Base-by-base conservation (phyloP, 441 rosid genomes). In the Populus hybrid region DNA sequence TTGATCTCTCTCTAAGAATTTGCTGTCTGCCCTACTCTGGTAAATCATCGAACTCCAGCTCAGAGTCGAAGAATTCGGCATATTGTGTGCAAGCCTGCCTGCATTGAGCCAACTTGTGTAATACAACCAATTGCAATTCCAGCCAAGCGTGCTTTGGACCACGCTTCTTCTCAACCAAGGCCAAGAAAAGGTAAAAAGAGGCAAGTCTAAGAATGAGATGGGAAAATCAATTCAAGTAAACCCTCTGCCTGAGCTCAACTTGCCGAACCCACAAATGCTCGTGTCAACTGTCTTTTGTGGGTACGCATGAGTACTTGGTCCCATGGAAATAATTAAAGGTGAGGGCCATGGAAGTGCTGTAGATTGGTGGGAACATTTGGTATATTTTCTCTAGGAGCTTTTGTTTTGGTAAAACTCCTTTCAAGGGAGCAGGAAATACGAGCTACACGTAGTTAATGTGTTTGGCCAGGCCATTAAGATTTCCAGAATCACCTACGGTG, bases 301-400 rank as follows among this genome's bases (percentile, higher is more conserved):
- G 96, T 3, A 91, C 97, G n/a, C 95, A 92, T 32, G 97, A 92
- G 80, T 92, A 90, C 89, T 86, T 93, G 74, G 97, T 95, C 7
- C 97, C 97, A n/a, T n/a, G 7, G 97, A 93, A 80, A 93, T 93
- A 69, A 86, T 93, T 46, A 93, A 90, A 84, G 98, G 98, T 16
- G 96, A 93, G 84, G 98, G 98, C 6, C 98, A 93, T 12, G 98
- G 98, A 70, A 93, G 98, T 70, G 96, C 94, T 6, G 96, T 93
- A 40, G 98, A 91, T 79, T 93, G 98, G 96, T 93, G 98, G 98
- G n/a, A n/a, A 90, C 94, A 0, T 89, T 91, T 7, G 98, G 98
- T 79, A 86, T 93, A 50, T 93, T 93, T 79, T n/a, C 87, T 93
- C 1, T 90, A 90, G 2, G 98, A 93, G 84, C 93, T 93, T 72